Evolutionary conservation across 2,329 filamentous ascomycete genomes (phyloP).

Genomic region (Aspergillus tanneri): DNA sequence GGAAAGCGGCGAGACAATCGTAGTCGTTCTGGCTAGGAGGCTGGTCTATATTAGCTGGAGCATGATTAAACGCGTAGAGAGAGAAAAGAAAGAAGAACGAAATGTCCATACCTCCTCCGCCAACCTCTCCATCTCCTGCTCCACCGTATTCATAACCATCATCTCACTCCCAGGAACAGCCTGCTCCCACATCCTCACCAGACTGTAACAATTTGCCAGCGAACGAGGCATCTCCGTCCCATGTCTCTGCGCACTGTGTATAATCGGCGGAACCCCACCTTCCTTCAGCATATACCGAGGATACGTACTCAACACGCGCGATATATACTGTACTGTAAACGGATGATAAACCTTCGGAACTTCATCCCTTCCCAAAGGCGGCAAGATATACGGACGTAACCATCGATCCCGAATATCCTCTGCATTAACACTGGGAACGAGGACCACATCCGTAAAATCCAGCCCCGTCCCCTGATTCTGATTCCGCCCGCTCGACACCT

Average conservation of each 20-base stretch:
- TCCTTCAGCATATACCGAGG: constrained; percentile 20
- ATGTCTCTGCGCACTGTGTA: constrained; percentile 25
- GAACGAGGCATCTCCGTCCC: constrained; percentile 10
- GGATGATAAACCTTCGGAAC: constrained; percentile 23
- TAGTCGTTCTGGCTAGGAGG: constrained; percentile 18
- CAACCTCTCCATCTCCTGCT: constrained; percentile 28
- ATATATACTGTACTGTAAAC: constrained; percentile 27
- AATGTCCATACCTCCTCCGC: constrained; percentile 17
- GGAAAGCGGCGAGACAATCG: constrained; percentile 48
- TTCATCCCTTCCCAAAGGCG: constrained; percentile 16
- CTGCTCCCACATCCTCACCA: constrained; percentile 31
- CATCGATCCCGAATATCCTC: constrained; percentile 30
- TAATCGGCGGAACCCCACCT: constrained; percentile 22
- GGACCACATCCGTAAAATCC: constrained; percentile 16
- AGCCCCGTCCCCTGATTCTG: too few relatives aligned
- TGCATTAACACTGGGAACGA: constrained; percentile 20
- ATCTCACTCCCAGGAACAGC: constrained; percentile 26
- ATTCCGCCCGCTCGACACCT: too few relatives aligned
- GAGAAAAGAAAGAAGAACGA: not conserved
- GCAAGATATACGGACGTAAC: constrained; percentile 25
- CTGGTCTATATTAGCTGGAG: not conserved
- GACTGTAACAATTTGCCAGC: constrained; percentile 28
- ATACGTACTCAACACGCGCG: constrained; percentile 27
- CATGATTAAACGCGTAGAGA: constrained; percentile 11
- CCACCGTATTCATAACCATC: constrained; percentile 21